phyloP scores from a whole-genome alignment of 1,284 basidiomycete genomes.

The Pholiota adiposa region DNA sequence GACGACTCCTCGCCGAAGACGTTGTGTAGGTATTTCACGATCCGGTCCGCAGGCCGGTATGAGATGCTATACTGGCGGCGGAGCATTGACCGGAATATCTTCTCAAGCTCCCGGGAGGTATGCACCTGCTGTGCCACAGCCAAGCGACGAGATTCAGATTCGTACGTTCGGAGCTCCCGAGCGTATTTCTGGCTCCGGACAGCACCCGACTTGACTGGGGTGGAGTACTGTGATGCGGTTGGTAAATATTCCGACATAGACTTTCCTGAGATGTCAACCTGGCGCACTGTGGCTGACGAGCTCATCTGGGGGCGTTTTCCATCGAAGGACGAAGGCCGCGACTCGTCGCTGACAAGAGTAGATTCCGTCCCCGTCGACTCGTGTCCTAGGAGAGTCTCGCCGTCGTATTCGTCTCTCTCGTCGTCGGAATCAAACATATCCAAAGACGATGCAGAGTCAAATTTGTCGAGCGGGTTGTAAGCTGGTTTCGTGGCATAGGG shows the following conservation, averaged over 20 bases:
- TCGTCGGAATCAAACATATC: conserved; percentile 25
- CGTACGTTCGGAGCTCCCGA: conserved; percentile 5
- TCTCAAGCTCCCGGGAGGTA: conserved; percentile 49
- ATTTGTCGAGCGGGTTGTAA: conserved; percentile 9
- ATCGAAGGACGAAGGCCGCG: conserved; percentile 22
- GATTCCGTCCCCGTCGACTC: conserved; percentile 32
- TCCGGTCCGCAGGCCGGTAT: conserved; percentile 48
- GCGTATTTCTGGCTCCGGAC: background rate
- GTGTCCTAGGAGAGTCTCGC: conserved; percentile 32
- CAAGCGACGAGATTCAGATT: conserved; percentile 4
- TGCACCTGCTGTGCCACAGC: conserved; percentile 39
- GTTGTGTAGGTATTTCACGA: conserved; percentile 44
- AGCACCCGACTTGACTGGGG: background rate
- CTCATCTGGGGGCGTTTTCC: conserved; percentile 15
- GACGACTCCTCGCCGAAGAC: conserved; percentile 52
- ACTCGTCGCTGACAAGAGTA: conserved; percentile 29
- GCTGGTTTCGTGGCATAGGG: conserved; percentile 45
- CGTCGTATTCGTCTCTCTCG: conserved; percentile 22
- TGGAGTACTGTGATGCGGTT: conserved; percentile 2
- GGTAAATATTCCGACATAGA: conserved; percentile 9
- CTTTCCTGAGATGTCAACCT: background rate
- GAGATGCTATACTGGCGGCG: conserved; percentile 49
- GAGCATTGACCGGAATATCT: conserved; percentile 58
- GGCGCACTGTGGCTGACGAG: conserved; percentile 22
- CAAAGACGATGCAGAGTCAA: conserved; percentile 18